These are phyloP conservation scores for Paraphoma chrysanthemicola DNA, from an alignment of 2,329 filamentous ascomycete species.

Conservation along the genomic window DNA sequence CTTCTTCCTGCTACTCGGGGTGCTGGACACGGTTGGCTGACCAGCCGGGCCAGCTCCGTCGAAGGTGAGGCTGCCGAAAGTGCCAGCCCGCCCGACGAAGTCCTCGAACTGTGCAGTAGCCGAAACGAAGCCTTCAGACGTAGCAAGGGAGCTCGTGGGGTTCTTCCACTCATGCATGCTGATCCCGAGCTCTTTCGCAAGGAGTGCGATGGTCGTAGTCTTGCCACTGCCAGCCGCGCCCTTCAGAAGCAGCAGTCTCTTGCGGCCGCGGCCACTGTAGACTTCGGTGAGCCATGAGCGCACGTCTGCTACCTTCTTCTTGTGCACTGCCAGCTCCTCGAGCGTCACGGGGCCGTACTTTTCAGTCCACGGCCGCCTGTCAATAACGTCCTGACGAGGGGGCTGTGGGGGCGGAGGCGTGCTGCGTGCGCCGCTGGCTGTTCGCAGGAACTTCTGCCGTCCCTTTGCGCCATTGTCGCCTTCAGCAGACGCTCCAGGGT, in stretches of 20 bases:
- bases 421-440: constrained; percentile 40
- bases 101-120: constrained; percentile 86
- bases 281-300: constrained; percentile 81
- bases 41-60: constrained; percentile 20
- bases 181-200: constrained; percentile 78
- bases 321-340: constrained; percentile 90
- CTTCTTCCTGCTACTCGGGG: constrained; percentile 31
- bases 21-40: constrained; percentile 15
- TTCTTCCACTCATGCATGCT: constrained; percentile 92
- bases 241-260: constrained; percentile 83
- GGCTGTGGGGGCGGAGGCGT: constrained; percentile 37
- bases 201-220: constrained; percentile 81
- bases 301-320: constrained; percentile 90
- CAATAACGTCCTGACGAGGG: constrained; percentile 49
- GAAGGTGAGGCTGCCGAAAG: constrained; percentile 75
- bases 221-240: constrained; percentile 92
- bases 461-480: constrained; percentile 27
- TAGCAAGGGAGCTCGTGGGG: constrained; percentile 68
- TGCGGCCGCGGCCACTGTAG: constrained; percentile 63
- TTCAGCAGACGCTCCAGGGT: constrained; percentile 20
- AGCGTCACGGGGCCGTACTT: constrained; percentile 77
- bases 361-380: constrained; percentile 84
- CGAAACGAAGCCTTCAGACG: constrained; percentile 70
- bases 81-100: constrained; percentile 82
- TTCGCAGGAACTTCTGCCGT: constrained; percentile 56